Evolutionary conservation across 176 grass and related monocot species (phyloP), one percentile per base, ranked within the genome.

Genomic region (Rhipidocladum racemiflorum): DNA sequence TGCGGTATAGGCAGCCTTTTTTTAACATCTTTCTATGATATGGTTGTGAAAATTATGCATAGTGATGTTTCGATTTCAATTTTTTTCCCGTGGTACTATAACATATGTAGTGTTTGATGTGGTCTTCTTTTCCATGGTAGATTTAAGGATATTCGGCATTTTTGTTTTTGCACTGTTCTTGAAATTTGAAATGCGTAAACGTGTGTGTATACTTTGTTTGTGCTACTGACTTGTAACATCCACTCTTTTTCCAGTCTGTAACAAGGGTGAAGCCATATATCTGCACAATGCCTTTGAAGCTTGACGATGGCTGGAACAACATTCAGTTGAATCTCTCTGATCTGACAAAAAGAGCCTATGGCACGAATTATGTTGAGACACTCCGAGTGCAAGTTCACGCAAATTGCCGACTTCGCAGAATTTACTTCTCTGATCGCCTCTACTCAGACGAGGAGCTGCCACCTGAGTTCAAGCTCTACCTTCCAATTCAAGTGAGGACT

Each of bases 241-340:
- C 68, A 48, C 67, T 73, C 4, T 24, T 83, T 39, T 35, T 62
- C 34, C 79, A 93, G 96, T 91, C 92, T 48, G 85, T 95, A 54
- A 93, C 96, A 24, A 89, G 92, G 59, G 91, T 98, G 17, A 91
- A 98, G 75, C 96, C 92, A 40, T 98, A 93, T 51, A 93, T 98
- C 28, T 98, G 96, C 80, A 98, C 92, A 62, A 98, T 98, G 96
- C 89, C 92, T 0, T 43, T 95, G 68, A 91, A 84, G 79, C 85
- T 98, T 50, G 92, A 95, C 0, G 88, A 98, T 8, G 96, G 87
- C 7, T 98, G 96, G 92, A 98, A 98, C 85, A 93, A 95, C 81
- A 88, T 98, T 68, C 92, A 93, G 78, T 74, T 93, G 66, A 98
- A 98, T 34, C 96, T 98, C 0, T 61, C 76, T 42, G 92, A 98